Conservation (phyloP, 805 yeast species). For the Saccharomycopsis olivae region DNA sequence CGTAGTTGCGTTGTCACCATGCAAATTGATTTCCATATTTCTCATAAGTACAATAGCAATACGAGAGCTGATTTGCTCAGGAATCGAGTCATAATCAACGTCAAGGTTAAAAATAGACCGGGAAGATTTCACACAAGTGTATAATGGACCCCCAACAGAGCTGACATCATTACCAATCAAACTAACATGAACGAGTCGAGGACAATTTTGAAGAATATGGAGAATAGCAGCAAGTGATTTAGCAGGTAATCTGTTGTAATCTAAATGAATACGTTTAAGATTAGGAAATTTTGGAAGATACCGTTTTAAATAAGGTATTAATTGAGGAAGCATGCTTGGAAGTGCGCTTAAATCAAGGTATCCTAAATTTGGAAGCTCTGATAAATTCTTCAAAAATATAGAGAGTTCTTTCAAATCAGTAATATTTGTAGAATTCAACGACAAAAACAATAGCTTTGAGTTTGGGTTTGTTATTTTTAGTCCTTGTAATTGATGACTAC, state of each 20-base stretch:
- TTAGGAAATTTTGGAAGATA: slow-evolving; percentile 59
- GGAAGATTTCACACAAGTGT: slow-evolving; percentile 59
- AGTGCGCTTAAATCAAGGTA: slow-evolving; percentile 71
- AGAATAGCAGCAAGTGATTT: slow-evolving; percentile 50
- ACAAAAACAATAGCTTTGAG: slow-evolving; percentile 35
- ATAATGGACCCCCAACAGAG: slow-evolving; percentile 52
- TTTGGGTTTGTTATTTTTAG: slow-evolving; percentile 16
- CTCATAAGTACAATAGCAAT: slow-evolving; percentile 74
- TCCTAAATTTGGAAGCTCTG: slow-evolving; percentile 44
- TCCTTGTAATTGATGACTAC: slow-evolving; percentile 24
- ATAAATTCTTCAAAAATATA: slow-evolving; percentile 36
- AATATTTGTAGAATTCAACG: slow-evolving; percentile 56
- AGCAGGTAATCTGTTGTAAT: slow-evolving; percentile 49
- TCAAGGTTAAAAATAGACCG: slow-evolving; percentile 58
- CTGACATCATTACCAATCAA: slow-evolving; percentile 50
- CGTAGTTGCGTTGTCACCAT: slow-evolving; percentile 23
- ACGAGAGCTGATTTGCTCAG: slow-evolving; percentile 53
- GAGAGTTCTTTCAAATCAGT: slow-evolving; percentile 41
- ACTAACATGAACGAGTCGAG: slow-evolving; percentile 56
- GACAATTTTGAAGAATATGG: slow-evolving; percentile 60
- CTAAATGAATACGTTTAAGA: slow-evolving; percentile 60
- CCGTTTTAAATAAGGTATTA: slow-evolving; percentile 45
- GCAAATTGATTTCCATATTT: slow-evolving; percentile 61
- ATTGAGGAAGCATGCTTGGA: slow-evolving; percentile 53
- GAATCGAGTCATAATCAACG: slow-evolving; percentile 50